Evolutionary conservation across 768 basidiomycete genomes (phyloP), one percentile per base, ranked within the genome.

Genomic region (Austroboletus festivus): DNA sequence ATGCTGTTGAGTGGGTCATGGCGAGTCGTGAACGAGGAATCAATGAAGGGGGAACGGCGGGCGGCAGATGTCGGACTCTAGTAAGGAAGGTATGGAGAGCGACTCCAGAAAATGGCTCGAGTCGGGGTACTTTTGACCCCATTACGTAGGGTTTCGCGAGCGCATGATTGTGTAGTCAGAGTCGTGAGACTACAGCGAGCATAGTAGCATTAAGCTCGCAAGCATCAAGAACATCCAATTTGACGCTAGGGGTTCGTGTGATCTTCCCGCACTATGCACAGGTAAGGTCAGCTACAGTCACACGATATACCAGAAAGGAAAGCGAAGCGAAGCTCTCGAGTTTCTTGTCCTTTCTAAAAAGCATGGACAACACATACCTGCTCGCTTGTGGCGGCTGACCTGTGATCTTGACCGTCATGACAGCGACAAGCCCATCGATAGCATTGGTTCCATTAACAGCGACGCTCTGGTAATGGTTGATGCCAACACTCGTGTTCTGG

Each of bases 391-490:
- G 22, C 3, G 78, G 77, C 31, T 46, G 47, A 22, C 48, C 58
- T 1, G 79, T 75, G 35, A 95, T 83, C 58, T 76, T 78, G 40
- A 93, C 84, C 1, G 81, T 81, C 55, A 94, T 55, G 1, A 96
- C 71, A 0, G 88, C 90, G 4, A 94, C 86, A 11, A 91, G 70
- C 1, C 93, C 94, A 62, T 97, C 94, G 1, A 83, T 73, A 2
- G 89, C 80, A 52, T 78, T 81, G n/a, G 68, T 62, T n/a, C 73
- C 69, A 45, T 77, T 65, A 6, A 74, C 63, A 11, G 62, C 71
- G 5, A 90, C 89, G 8, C 68, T 71, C 7, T 67, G 31, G 54
- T 75, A 77, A 63, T 91, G 88, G 61, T 89, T 91, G 42, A 91
- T 79, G 3, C 80, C 85, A 8, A 69, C 58, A 50, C 81, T 89